These are phyloP conservation scores for Colletotrichum kahawae DNA, from an alignment of 2,329 filamentous ascomycete species.

Conservation along the genomic window DNA sequence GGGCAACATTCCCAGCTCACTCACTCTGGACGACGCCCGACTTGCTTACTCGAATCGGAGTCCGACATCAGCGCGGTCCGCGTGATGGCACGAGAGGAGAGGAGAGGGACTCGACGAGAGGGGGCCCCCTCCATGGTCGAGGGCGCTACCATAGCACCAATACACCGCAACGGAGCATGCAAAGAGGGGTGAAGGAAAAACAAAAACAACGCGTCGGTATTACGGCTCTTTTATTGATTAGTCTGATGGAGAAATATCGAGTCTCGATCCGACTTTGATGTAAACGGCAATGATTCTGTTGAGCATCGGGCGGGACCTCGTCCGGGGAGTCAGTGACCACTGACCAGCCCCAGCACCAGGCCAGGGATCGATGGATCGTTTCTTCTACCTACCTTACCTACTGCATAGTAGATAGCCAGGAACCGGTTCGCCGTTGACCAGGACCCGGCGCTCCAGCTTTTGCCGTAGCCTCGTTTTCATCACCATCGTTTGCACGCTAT, in stretches of 20 bases:
- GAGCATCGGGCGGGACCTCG: conserved; percentile 6
- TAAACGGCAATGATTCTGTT: conserved; percentile 1
- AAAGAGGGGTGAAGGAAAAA: background rate
- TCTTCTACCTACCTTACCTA: background rate
- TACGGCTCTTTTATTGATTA: background rate
- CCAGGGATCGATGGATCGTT: background rate
- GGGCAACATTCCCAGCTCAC: background rate
- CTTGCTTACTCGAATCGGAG: conserved; percentile 3
- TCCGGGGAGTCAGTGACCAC: background rate
- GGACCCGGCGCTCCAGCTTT: background rate
- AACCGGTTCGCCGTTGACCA: background rate
- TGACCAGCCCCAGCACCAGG: background rate
- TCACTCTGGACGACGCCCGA: background rate
- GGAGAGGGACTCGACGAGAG: background rate
- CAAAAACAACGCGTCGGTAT: background rate
- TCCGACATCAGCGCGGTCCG: background rate
- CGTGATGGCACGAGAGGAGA: background rate
- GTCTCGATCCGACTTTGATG: background rate
- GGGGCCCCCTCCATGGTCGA: background rate
- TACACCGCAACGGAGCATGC: background rate
- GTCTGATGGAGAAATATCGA: background rate
- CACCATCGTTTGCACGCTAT: background rate
- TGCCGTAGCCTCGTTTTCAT: background rate
- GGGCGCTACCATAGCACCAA: background rate
- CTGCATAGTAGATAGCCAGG: background rate